Conservation (phyloP, 352 stramenopile species). For the Globisporangium echinulatum region DNA sequence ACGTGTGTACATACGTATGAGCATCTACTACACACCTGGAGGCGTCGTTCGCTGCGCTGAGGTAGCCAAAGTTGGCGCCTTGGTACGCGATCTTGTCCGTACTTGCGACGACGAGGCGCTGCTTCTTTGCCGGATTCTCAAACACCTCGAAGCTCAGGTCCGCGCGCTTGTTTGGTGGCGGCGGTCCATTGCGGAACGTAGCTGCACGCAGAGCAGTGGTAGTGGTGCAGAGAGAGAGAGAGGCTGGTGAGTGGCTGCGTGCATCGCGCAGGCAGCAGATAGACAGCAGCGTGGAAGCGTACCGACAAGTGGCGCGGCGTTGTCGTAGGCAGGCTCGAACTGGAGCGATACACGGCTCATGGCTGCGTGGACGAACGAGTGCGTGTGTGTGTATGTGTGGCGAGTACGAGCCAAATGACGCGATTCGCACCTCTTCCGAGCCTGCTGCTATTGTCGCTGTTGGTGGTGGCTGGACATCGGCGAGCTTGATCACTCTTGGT, state of each 20-base stretch:
- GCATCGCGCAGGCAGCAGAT: background rate
- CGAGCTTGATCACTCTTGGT: background rate
- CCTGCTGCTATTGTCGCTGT: background rate
- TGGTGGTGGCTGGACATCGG: background rate
- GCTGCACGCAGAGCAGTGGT: conserved; percentile 21
- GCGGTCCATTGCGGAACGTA: conserved; percentile 77
- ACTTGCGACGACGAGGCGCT: conserved; percentile 68
- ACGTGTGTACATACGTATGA: too few species aligned
- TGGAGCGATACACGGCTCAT: conserved; percentile 69
- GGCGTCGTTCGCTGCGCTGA: conserved; percentile 61
- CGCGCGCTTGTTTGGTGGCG: conserved; percentile 41
- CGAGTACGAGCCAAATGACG: too few species aligned
- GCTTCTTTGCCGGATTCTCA: conserved; percentile 75
- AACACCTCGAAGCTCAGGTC: conserved; percentile 76
- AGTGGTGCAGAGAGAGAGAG: too few species aligned
- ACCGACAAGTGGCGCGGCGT: conserved; percentile 54
- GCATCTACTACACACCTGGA: conserved; percentile 20
- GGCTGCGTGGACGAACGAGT: background rate
- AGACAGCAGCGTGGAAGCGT: conserved; percentile 7
- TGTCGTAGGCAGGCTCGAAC: conserved; percentile 53
- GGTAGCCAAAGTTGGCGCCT: conserved; percentile 81
- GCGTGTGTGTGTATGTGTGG: background rate
- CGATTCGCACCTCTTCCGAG: too few species aligned
- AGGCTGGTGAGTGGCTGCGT: background rate
- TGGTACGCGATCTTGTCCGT: conserved; percentile 81